Percentiles rank a stretch among this genome's conserved stretches.
phyloP scores from a whole-genome alignment of 495 filamentous ascomycete species.

The Neurospora pannonica region DNA sequence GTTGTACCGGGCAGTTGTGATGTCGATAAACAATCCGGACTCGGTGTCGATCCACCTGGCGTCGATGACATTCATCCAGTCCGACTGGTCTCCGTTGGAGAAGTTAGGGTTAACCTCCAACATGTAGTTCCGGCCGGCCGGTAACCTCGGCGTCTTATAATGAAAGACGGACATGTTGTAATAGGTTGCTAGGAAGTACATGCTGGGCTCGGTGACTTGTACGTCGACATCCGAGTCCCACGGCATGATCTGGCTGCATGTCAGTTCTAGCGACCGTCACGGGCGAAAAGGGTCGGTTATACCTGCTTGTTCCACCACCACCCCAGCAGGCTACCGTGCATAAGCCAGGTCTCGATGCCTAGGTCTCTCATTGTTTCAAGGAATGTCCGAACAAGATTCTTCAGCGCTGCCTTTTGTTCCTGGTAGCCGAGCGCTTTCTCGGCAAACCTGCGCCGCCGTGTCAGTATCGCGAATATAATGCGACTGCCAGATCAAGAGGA shows the following conservation, averaged over 20 bases:
- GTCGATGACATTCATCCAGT: slow-evolving; percentile 60
- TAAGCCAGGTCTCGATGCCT: slow-evolving; percentile 22
- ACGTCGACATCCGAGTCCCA: slow-evolving; percentile 71
- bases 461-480: not conserved
- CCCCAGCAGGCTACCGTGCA: slow-evolving; percentile 19
- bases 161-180: slow-evolving; percentile 55
- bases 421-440: slow-evolving; percentile 34
- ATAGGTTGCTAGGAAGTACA: slow-evolving; percentile 53
- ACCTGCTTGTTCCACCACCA: slow-evolving; percentile 27
- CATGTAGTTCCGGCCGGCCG: slow-evolving; percentile 47
- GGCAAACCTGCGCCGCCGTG: slow-evolving; percentile 36
- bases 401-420: slow-evolving; percentile 33
- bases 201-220: slow-evolving; percentile 55
- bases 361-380: slow-evolving; percentile 49
- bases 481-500: not conserved
- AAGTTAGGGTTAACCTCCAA: slow-evolving; percentile 63
- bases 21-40: slow-evolving; percentile 67
- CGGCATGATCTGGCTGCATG: slow-evolving; percentile 45
- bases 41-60: slow-evolving; percentile 66
- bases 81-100: slow-evolving; percentile 48
- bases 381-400: slow-evolving; percentile 57
- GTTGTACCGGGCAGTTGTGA: slow-evolving; percentile 38
- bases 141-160: slow-evolving; percentile 37
- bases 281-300: not conserved
- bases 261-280: not conserved